A percentile compares a stretch with the other conserved stretches of the same genome.
Evolutionary conservation across 192 early-diverging fungal genomes (phyloP).

Genomic region (Podila minutissima): DNA sequence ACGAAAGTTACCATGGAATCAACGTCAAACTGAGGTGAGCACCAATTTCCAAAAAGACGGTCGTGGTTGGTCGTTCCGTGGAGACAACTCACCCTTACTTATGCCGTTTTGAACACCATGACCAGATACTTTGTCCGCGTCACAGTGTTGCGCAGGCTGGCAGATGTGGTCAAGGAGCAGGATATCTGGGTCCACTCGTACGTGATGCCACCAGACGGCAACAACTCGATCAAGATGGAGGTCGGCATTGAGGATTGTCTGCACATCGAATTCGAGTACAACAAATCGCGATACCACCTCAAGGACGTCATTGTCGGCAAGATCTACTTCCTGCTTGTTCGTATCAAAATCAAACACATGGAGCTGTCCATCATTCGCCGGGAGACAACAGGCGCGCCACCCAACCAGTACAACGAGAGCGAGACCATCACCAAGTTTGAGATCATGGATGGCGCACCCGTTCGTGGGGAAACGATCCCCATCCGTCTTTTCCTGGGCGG

Average conservation of each 20-base stretch:
- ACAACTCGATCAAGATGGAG: conserved; percentile 99
- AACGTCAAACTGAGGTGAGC: conserved; percentile 91
- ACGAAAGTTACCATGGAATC: conserved; percentile 97
- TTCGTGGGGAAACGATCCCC: conserved; percentile 96
- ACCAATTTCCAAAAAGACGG: no score
- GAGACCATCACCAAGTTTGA: conserved; percentile 99
- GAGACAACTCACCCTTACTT: not conserved
- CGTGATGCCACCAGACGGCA: conserved; percentile 88
- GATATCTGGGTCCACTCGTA: conserved; percentile 99
- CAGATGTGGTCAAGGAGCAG: conserved; percentile 90
- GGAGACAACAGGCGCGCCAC: conserved; percentile 96
- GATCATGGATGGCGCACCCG: conserved; percentile 99
- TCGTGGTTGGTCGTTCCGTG: no score
- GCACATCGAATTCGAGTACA: conserved; percentile 99
- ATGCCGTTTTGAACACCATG: no score
- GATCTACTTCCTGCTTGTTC: conserved; percentile 98
- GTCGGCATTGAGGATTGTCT: conserved; percentile 99
- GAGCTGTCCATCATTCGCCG: conserved; percentile 98
- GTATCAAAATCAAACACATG: conserved; percentile 99
- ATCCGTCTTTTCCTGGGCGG: conserved; percentile 97
- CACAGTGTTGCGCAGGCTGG: conserved; percentile 85
- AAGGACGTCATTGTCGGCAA: conserved; percentile 99
- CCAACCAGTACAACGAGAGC: conserved; percentile 98
- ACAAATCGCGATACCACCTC: conserved; percentile 97
- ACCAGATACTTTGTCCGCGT: conserved; percentile 94